Evolutionary conservation across 352 stramenopile genomes (phyloP).

Genomic region (Globisporangium acanthophoron): DNA sequence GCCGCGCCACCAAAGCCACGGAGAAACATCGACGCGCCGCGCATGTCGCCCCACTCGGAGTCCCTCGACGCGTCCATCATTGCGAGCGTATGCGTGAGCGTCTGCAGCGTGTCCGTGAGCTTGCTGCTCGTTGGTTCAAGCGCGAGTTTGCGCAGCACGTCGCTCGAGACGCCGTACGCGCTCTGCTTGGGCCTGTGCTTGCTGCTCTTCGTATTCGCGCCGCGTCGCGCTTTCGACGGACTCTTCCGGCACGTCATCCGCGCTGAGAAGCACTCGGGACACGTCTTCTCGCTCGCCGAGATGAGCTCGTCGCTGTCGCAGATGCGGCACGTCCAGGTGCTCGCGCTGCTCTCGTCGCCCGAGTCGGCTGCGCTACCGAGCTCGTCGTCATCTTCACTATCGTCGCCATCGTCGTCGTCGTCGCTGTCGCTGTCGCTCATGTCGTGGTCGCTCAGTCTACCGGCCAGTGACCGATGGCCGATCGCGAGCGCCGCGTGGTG

Average conservation of each 20-base stretch:
- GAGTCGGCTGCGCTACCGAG: constrained; percentile 12
- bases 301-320: constrained; percentile 18
- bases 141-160: constrained; percentile 49
- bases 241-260: constrained; percentile 19
- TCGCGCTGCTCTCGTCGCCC: constrained; percentile 10
- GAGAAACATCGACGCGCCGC: constrained; percentile 44
- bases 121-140: constrained; percentile 39
- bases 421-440: constrained; percentile 19
- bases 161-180: constrained; percentile 65
- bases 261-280: constrained; percentile 31
- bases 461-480: constrained; percentile 16
- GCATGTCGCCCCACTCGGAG: constrained; percentile 58
- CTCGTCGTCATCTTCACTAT: constrained; percentile 16
- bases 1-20: constrained; percentile 35
- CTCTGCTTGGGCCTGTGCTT: constrained; percentile 26
- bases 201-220: constrained; percentile 25
- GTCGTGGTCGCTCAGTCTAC: constrained; percentile 15
- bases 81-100: constrained; percentile 74
- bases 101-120: constrained; percentile 64
- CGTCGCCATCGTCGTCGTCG: constrained; percentile 25
- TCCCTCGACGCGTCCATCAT: constrained; percentile 84
- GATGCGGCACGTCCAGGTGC: constrained; percentile 25
- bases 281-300: constrained; percentile 19
- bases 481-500: constrained; percentile 31
- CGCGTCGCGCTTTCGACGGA: constrained; percentile 15